These are phyloP conservation scores for Arthroderma sp. DNA, from an alignment of 2,329 filamentous ascomycete genomes.

Conservation along the genomic window DNA sequence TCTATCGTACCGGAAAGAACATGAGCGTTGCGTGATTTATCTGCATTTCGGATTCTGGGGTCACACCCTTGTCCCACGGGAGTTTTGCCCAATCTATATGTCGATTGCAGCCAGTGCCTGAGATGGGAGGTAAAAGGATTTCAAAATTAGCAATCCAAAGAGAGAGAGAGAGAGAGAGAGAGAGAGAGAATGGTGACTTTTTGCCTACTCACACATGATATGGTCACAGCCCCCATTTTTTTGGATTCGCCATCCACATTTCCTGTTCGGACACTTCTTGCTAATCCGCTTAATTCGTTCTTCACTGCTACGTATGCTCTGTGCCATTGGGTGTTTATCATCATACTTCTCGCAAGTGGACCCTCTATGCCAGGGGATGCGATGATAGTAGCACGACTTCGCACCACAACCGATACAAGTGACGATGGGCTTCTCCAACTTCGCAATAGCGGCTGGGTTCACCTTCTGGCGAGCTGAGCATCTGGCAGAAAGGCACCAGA, in stretches of 20 bases:
- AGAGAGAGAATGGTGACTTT: not conserved
- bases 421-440: not conserved
- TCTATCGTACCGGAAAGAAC: no score
- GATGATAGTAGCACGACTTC: slow-evolving; percentile 10
- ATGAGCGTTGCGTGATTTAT: no score
- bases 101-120: not conserved
- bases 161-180: not conserved
- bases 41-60: no score
- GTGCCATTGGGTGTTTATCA: not conserved
- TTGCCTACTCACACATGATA: slow-evolving; percentile 9
- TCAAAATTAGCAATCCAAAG: not conserved
- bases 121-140: not conserved
- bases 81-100: not conserved
- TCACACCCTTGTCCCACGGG: not conserved
- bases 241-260: slow-evolving; percentile 9
- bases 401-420: slow-evolving; percentile 9
- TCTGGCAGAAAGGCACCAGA: slow-evolving; percentile 1
- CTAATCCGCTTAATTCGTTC: slow-evolving; percentile 7
- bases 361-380: slow-evolving; percentile 10
- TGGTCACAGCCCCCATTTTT: slow-evolving; percentile 11
- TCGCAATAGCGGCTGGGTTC: no score
- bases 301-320: slow-evolving; percentile 5
- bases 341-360: slow-evolving; percentile 11
- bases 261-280: slow-evolving; percentile 9
- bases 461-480: slow-evolving; percentile 4